Evolutionary conservation across 2,329 filamentous ascomycete species (phyloP).

Genomic region (Mollisia scopiformis): DNA sequence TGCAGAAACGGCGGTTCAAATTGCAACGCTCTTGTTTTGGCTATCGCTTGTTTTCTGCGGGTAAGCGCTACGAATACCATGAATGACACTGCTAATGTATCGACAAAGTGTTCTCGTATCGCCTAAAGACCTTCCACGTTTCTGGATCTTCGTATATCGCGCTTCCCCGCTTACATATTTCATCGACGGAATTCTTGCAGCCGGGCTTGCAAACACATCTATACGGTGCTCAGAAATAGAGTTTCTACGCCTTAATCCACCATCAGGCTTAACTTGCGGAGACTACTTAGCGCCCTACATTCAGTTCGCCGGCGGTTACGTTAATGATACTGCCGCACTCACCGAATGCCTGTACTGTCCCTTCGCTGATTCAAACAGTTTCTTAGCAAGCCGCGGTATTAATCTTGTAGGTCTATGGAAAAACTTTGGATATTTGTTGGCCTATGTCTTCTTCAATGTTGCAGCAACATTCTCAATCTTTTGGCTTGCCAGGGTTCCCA

Average conservation of each 20-base stretch:
- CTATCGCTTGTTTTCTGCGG: slow-evolving; percentile 76
- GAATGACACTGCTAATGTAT: too few species aligned
- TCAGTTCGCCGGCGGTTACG: background rate
- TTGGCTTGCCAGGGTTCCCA: slow-evolving; percentile 45
- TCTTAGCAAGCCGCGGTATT: background rate
- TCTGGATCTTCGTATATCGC: slow-evolving; percentile 88
- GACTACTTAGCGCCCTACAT: background rate
- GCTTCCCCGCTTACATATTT: slow-evolving; percentile 21
- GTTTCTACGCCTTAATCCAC: background rate
- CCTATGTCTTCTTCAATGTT: slow-evolving; percentile 58
- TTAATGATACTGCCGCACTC: background rate
- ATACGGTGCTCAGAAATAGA: background rate
- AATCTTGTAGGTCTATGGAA: background rate
- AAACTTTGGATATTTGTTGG: slow-evolving; percentile 60
- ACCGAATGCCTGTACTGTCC: background rate
- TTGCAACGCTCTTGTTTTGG: slow-evolving; percentile 76
- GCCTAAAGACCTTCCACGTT: slow-evolving; percentile 65
- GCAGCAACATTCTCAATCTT: slow-evolving; percentile 54
- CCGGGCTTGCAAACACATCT: background rate
- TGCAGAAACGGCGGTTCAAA: slow-evolving; percentile 75
- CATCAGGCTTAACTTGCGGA: background rate
- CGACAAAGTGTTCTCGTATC: slow-evolving; percentile 74
- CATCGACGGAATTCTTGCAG: background rate
- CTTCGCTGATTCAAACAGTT: background rate
- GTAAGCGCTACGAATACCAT: too few species aligned